Conservation (phyloP, 192 early-diverging fungal species). For the Gamsiella multidivaricata region DNA sequence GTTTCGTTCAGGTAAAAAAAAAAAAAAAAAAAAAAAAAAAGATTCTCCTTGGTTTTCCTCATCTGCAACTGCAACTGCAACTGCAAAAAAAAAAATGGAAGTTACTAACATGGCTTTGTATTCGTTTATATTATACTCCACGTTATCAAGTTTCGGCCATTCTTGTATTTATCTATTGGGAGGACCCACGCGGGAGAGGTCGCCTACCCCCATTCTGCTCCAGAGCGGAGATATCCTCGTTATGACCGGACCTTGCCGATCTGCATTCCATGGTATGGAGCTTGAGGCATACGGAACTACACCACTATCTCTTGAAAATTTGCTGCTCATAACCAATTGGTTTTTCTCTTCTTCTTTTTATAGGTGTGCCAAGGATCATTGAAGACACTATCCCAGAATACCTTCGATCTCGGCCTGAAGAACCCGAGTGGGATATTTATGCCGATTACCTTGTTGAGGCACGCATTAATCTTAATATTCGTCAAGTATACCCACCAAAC, state of each 20-base stretch:
- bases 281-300: not conserved
- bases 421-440: conserved; percentile 74
- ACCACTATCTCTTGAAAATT: not conserved
- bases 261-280: conserved; percentile 82
- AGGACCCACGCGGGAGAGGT: conserved; percentile 72
- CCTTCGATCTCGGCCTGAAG: conserved; percentile 59
- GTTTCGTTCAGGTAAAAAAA: conserved; percentile 75
- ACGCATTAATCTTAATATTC: conserved; percentile 92
- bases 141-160: conserved; percentile 81
- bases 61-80: too few relatives aligned
- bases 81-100: too few relatives aligned
- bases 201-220: conserved; percentile 78
- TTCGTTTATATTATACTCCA: too few relatives aligned
- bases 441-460: conserved; percentile 73
- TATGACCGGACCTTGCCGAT: conserved; percentile 84
- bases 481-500: conserved; percentile 75
- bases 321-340: not conserved
- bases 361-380: conserved; percentile 83
- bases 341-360: conserved; percentile 2
- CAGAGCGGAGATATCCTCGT: conserved; percentile 88
- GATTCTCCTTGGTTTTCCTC: too few relatives aligned
- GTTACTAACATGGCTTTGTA: too few relatives aligned
- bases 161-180: conserved; percentile 88
- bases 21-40: too few relatives aligned
- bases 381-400: conserved; percentile 76